Conservation (phyloP, 768 basidiomycete species). For the Tephrocybe sp. region DNA sequence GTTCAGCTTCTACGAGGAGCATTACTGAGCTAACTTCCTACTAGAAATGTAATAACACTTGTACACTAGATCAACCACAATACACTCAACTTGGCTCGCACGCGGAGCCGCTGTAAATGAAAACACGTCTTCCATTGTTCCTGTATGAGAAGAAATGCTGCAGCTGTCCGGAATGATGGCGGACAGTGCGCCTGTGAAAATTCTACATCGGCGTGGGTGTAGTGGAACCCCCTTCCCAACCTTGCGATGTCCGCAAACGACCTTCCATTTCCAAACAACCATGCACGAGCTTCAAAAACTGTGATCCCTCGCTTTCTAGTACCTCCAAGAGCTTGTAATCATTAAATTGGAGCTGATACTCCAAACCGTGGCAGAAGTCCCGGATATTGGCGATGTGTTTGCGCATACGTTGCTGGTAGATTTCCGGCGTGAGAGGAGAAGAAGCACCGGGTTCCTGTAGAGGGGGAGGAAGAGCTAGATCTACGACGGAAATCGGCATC, state of each 20-base stretch:
- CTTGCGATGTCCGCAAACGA: slow-evolving; percentile 14
- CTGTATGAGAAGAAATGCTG: no score
- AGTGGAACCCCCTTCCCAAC: neutral
- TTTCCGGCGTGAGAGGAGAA: slow-evolving; percentile 17
- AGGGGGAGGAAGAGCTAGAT: no score
- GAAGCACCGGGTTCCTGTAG: neutral
- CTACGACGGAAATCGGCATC: no score
- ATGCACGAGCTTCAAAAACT: slow-evolving; percentile 38
- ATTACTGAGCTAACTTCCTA: neutral
- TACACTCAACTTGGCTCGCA: no score
- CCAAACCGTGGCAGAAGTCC: slow-evolving; percentile 45
- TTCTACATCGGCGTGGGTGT: neutral
- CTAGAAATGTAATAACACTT: slow-evolving; percentile 9
- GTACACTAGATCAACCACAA: no score
- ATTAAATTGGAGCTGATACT: slow-evolving; percentile 47
- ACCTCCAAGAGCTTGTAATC: slow-evolving; percentile 42
- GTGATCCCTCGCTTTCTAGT: slow-evolving; percentile 40
- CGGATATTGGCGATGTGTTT: slow-evolving; percentile 41
- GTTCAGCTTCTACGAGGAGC: neutral
- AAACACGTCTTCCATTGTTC: no score
- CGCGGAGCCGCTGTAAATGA: no score
- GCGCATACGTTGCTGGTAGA: slow-evolving; percentile 38
- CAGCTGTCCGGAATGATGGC: no score
- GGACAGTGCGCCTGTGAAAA: neutral
- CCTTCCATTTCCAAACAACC: slow-evolving; percentile 43